phyloP scores from a whole-genome alignment of 352 stramenopile species.

The Pelagophyceae sp. region DNA sequence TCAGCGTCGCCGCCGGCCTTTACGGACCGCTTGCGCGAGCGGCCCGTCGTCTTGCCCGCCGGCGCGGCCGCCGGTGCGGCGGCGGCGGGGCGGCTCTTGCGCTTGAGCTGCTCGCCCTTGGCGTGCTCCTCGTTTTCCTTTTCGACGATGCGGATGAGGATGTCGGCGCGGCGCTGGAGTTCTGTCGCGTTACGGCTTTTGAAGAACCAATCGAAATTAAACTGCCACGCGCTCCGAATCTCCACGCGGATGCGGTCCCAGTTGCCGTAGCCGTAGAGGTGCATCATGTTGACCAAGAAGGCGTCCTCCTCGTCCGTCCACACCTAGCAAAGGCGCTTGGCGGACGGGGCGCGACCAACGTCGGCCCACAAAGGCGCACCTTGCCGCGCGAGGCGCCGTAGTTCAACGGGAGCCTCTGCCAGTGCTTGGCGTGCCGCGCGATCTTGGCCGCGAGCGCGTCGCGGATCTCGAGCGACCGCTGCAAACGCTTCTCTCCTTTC shows the following conservation, averaged over 20 bases:
- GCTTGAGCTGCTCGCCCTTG: too few relatives aligned
- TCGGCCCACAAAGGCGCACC: too few relatives aligned
- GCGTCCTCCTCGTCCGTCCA: constrained; percentile 95
- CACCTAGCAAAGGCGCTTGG: too few relatives aligned
- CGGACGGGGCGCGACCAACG: constrained; percentile 35
- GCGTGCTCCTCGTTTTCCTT: constrained; percentile 37
- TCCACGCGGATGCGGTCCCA: constrained; percentile 93
- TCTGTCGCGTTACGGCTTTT: constrained; percentile 71
- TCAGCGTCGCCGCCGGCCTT: too few relatives aligned
- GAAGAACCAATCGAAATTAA: constrained; percentile 99
- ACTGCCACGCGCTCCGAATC: constrained; percentile 88
- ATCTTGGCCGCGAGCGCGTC: constrained; percentile 88
- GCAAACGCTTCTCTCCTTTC: constrained; percentile 87
- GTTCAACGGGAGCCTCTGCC: constrained; percentile 37
- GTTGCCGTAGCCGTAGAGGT: constrained; percentile 90
- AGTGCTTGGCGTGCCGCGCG: constrained; percentile 75
- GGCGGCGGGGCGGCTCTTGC: too few relatives aligned
- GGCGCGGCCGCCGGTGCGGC: too few relatives aligned
- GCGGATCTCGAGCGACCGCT: constrained; percentile 87
- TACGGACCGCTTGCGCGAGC: too few relatives aligned
- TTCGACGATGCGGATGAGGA: constrained; percentile 33
- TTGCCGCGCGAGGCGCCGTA: constrained; percentile 63
- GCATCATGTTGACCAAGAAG: constrained; percentile 97
- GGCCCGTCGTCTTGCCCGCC: too few relatives aligned
- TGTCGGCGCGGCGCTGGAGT: constrained; percentile 1